Evolutionary conservation across 2,329 filamentous ascomycete species (phyloP), one percentile per base, ranked within the genome.

Genomic region (Exserohilum turcica): DNA sequence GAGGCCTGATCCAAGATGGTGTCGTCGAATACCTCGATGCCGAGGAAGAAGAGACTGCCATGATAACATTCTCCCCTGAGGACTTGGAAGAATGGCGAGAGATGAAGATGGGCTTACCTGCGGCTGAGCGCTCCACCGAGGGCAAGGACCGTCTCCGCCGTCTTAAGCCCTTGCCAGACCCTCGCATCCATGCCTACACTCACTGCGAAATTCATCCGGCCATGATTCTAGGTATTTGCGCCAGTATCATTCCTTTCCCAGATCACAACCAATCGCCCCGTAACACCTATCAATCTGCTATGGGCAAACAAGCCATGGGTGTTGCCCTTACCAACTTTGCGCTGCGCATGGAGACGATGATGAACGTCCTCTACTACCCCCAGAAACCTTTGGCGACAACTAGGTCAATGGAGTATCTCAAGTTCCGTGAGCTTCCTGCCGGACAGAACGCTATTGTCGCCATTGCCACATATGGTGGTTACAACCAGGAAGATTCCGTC

Each of bases 281-380:
- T 89, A 99, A 99, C 74, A 97, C 93, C 3, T 99, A 97, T 76
- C 93, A 97, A 78, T 97, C 93, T 68, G 94, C 94, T 73, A 99
- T 99, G 94, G 94, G 95, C 81, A 99, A 99, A 79, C 94, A 99
- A 84, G 94, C 94, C 58, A 99, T 99, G 95, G 94, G 95, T 72
- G 92, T 97, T 67, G 97, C 96, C 80, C 82, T 99, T 51, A 99
- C 95, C 10, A 99, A 99, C 74, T 99, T 96, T 76, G 88, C 91
- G 35, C 87, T 93, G 57, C 92, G 94, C 60, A 97, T 99, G 93
- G 94, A 99, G 72, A 99, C 94, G 4, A 99, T 99, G 94, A 90
- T 93, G 66, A 99, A 99, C 67, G 96, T 99, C 72, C 85, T 99
- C 3, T 99, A 99, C 78, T 99, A 99, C 69, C 94, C 94, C 0